A percentile compares a stretch with the other conserved stretches of the same genome.
Conservation (phyloP, 2,329 filamentous ascomycete species). For the Aspergillus ruber region DNA sequence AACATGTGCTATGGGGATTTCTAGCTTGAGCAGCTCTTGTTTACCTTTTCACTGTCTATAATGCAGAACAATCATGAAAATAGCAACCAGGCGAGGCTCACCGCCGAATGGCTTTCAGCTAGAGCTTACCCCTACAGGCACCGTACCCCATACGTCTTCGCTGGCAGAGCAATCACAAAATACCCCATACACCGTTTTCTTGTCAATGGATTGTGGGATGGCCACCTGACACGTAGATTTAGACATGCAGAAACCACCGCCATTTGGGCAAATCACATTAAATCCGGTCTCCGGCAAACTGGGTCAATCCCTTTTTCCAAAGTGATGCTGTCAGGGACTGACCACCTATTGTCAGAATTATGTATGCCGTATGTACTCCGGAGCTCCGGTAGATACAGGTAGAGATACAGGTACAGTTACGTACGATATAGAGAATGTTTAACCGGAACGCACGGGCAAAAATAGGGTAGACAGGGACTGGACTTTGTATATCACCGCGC, state of each 20-base stretch:
- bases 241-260: neutral
- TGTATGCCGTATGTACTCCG: neutral
- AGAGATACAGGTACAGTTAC: neutral
- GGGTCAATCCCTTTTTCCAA: neutral
- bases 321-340: neutral
- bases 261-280: neutral
- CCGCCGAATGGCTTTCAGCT: neutral
- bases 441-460: too few relatives aligned
- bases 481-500: too few relatives aligned
- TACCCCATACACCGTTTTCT: too few relatives aligned
- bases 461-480: too few relatives aligned
- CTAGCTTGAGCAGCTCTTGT: neutral
- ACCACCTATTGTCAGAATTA: neutral
- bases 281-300: neutral
- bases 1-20: neutral
- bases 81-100: neutral
- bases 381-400: neutral
- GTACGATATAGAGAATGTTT: too few relatives aligned
- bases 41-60: too few relatives aligned
- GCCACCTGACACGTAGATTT: neutral
- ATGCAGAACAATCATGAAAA: neutral
- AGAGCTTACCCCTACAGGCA: too few relatives aligned
- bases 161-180: too few relatives aligned
- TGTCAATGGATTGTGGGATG: neutral
- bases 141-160: too few relatives aligned